Evolutionary conservation across 2,329 filamentous ascomycete genomes (phyloP).

Genomic region (Alternaria brassicae): DNA sequence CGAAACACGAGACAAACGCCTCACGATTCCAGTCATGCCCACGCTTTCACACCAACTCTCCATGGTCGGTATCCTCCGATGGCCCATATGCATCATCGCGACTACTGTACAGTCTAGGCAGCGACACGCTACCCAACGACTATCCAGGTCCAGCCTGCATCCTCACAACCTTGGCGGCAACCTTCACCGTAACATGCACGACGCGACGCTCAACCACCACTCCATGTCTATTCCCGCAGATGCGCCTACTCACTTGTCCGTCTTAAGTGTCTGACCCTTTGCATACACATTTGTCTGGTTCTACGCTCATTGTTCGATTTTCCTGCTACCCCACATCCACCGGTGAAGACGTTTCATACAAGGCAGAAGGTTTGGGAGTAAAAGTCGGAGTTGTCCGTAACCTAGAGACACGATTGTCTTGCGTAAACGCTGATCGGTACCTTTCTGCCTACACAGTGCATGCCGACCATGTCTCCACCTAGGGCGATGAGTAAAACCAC

Average conservation of each 20-base stretch:
- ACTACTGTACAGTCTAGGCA: conserved; percentile 40
- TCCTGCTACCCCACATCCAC: conserved; percentile 39
- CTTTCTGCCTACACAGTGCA: conserved; percentile 22
- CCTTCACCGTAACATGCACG: conserved; percentile 39
- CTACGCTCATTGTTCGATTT: conserved; percentile 13
- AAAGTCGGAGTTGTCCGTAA: conserved; percentile 19
- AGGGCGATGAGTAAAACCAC: background rate
- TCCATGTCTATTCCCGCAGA: conserved; percentile 18
- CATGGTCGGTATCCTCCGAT: conserved; percentile 5
- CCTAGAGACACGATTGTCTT: conserved; percentile 18
- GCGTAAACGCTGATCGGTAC: conserved; percentile 6
- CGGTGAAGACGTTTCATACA: conserved; percentile 38
- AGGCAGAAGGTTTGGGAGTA: conserved; percentile 38
- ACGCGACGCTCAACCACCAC: conserved; percentile 22
- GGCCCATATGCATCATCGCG: background rate
- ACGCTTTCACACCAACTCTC: conserved; percentile 5
- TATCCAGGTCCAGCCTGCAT: conserved; percentile 18
- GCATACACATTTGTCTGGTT: conserved; percentile 21
- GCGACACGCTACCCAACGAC: conserved; percentile 14
- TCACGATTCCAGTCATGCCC: background rate
- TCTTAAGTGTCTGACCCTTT: conserved; percentile 33
- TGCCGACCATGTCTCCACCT: conserved; percentile 20
- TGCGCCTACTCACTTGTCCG: conserved; percentile 17
- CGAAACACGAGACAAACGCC: conserved; percentile 9
- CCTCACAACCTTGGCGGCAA: conserved; percentile 30